Base-by-base conservation (phyloP, 345 rosid genomes). In the Gossypium australe region DNA sequence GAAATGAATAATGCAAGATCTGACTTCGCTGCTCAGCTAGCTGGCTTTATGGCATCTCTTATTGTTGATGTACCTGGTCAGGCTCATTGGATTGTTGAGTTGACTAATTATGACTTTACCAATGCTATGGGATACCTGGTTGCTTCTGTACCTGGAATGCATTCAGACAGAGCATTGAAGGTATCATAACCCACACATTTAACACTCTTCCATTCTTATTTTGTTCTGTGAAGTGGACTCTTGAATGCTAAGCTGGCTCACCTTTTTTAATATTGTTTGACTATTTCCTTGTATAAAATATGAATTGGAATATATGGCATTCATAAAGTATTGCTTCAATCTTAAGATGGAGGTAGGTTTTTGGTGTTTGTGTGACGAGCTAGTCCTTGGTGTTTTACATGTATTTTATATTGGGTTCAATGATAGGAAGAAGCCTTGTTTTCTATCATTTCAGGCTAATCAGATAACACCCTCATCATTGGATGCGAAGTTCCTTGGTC, bases 11-110 rank as follows among this genome's bases (percentile, higher is more conserved):
- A 84, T 78, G 81, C 77, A 70, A 74, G 73, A 34, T 90, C 94
- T 51, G 97, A 94, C 75, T 94, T 94, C 79, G 87, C 88, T 81
- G 91, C 97, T 75, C 93, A 92, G 81, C 87, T 94, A 69, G 98
- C 94, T 76, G 94, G 94, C 64, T 94, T 94, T 84, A 79, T 85
- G 80, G 94, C 98, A 69, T 84, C 91, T 57, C 97, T 94, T 75
- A 74, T 90, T 79, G 76, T 84, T 84, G 93, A 89, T 87, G 90
- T 88, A 57, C 94, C 98, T 67, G 82, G 85, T 84, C 97, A 92
- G 84, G 87, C 98, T 72, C 87, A 84, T 76, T 94, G 98, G 98
- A 78, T 90, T 80, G 43, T 77, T 16, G 93, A 92, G 81, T 71
- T 94, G 85, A 70, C 90, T 59, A 94, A 89, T 41, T 92, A 88